A percentile compares a stretch with the other conserved stretches of the same genome.
Evolutionary conservation across 176 grass and related monocot species (phyloP).

Genomic region (Phragmites australis): DNA sequence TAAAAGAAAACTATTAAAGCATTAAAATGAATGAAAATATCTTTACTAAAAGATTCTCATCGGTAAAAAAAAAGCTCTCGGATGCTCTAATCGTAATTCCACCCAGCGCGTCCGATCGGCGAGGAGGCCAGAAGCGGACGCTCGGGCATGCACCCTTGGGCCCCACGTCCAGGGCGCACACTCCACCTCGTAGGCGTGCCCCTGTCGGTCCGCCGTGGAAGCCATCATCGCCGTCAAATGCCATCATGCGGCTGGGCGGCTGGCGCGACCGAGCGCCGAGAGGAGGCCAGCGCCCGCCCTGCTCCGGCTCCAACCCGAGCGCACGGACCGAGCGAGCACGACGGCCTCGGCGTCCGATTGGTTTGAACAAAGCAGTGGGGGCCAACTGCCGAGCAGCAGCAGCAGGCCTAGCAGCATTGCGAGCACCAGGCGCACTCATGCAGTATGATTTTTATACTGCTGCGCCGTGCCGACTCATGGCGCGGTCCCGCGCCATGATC

Average conservation of each 20-base stretch:
- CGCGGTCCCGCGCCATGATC: constrained; percentile 14
- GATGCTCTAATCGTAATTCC: neutral
- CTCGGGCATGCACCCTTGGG: neutral
- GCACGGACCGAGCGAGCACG: neutral
- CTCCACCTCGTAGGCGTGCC: constrained; percentile 44
- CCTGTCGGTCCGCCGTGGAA: constrained; percentile 40
- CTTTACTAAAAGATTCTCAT: too few relatives aligned
- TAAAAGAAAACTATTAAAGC: too few relatives aligned
- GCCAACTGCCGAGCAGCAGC: neutral
- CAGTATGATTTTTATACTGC: neutral
- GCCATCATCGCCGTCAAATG: constrained; percentile 59
- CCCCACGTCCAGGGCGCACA: constrained; percentile 26
- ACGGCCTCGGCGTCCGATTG: neutral
- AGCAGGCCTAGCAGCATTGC: neutral
- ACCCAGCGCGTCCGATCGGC: neutral
- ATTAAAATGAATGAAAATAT: too few relatives aligned
- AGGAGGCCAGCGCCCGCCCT: neutral
- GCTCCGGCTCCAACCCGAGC: neutral
- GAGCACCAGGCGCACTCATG: constrained; percentile 37
- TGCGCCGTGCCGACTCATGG: neutral
- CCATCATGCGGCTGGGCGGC: constrained; percentile 31
- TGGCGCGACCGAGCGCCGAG: neutral
- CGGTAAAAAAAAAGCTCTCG: too few relatives aligned
- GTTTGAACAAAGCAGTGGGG: neutral
- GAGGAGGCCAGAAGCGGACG: neutral